phyloP scores from a whole-genome alignment of 768 basidiomycete species.

The Lactarius evosmus region DNA sequence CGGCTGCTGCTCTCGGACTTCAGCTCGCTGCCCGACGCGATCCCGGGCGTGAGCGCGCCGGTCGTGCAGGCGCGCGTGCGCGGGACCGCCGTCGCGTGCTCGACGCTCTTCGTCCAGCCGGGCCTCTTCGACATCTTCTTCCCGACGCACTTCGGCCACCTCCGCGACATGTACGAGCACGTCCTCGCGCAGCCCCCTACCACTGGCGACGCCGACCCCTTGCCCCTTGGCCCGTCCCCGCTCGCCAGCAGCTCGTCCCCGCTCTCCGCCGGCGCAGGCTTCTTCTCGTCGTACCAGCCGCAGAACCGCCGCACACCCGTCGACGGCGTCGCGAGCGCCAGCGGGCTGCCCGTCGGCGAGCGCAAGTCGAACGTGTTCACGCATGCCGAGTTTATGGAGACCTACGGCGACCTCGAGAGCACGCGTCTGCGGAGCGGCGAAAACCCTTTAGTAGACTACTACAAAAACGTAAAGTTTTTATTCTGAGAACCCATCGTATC shows the following conservation, averaged over 20 bases:
- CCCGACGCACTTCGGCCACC: conserved; percentile 82
- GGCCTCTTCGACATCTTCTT: conserved; percentile 99
- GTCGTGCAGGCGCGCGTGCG: conserved; percentile 94
- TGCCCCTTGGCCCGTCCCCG: conserved; percentile 42
- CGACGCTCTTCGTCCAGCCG: conserved; percentile 87
- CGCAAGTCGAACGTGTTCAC: conserved; percentile 80
- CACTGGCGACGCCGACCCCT: conserved; percentile 32
- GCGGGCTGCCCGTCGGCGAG: conserved; percentile 77
- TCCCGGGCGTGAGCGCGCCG: conserved; percentile 73
- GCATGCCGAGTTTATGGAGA: conserved; percentile 85
- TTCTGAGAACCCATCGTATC: conserved; percentile 53
- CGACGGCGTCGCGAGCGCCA: conserved; percentile 70
- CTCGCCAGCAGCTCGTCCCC: conserved; percentile 49
- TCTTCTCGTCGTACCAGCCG: conserved; percentile 67
- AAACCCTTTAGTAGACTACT: conserved; percentile 86
- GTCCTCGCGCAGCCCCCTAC: conserved; percentile 64
- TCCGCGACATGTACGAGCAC: conserved; percentile 89
- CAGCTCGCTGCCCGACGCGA: conserved; percentile 78
- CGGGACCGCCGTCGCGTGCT: conserved; percentile 82
- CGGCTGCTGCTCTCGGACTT: conserved; percentile 96
- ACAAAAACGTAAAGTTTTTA: conserved; percentile 90
- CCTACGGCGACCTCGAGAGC: conserved; percentile 70
- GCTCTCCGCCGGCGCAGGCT: conserved; percentile 53
- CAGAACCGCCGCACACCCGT: conserved; percentile 55
- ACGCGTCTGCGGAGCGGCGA: conserved; percentile 78